A percentile compares a stretch with the other conserved stretches of the same genome.
These are phyloP conservation scores for Camellia japonica DNA, from an alignment of 148 eudicot genomes.

Conservation along the genomic window DNA sequence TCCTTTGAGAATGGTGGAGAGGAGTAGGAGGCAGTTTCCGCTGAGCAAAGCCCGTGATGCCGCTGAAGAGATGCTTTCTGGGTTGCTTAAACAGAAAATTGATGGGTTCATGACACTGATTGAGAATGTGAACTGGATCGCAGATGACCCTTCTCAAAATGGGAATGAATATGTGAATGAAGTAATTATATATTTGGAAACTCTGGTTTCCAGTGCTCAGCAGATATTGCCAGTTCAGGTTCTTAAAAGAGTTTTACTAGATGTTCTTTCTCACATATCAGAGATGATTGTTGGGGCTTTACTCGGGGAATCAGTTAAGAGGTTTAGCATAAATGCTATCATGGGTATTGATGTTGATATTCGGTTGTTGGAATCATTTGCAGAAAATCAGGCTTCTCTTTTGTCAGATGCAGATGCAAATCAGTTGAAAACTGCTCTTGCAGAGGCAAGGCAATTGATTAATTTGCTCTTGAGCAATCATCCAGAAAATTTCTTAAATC, in stretches of 20 bases:
- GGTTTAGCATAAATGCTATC: slow-evolving; percentile 67
- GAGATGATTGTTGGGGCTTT: slow-evolving; percentile 71
- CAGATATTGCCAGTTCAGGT: slow-evolving; percentile 84
- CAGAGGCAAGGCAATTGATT: slow-evolving; percentile 74
- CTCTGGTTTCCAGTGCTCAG: slow-evolving; percentile 82
- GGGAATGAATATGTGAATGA: slow-evolving; percentile 93
- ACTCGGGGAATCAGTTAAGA: slow-evolving; percentile 72
- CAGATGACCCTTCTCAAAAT: slow-evolving; percentile 69
- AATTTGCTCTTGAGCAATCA: slow-evolving; percentile 81
- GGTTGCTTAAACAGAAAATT: slow-evolving; percentile 81
- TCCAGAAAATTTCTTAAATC: slow-evolving; percentile 82
- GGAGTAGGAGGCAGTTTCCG: slow-evolving; percentile 77
- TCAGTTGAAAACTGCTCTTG: slow-evolving; percentile 59
- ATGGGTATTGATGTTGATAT: slow-evolving; percentile 81
- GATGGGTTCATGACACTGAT: slow-evolving; percentile 79
- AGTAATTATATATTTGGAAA: slow-evolving; percentile 85
- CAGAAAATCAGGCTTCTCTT: slow-evolving; percentile 62
- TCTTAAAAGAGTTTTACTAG: slow-evolving; percentile 66
- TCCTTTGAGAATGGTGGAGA: slow-evolving; percentile 87
- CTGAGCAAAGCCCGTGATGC: slow-evolving; percentile 75
- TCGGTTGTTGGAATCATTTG: slow-evolving; percentile 71
- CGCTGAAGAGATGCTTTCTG: slow-evolving; percentile 83
- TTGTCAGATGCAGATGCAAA: slow-evolving; percentile 61
- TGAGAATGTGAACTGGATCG: slow-evolving; percentile 88
- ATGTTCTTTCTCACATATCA: slow-evolving; percentile 79